phyloP scores from a whole-genome alignment of 306 rosid species.

The Lagenaria siceraria region DNA sequence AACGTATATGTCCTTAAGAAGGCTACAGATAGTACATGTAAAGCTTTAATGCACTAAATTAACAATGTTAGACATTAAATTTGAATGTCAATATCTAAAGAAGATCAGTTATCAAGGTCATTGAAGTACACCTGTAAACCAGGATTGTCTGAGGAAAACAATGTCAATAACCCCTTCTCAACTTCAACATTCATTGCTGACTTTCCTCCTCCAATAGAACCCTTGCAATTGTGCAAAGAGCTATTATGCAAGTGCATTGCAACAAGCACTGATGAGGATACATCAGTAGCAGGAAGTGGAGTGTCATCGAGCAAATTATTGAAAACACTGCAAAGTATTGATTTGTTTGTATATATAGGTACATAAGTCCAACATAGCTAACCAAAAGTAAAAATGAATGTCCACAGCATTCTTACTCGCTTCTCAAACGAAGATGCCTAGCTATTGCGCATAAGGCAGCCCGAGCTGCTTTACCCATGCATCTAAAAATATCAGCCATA shows the following conservation, averaged over 20 bases:
- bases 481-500: conserved; percentile 77
- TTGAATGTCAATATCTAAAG: background rate
- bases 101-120: conserved; percentile 12
- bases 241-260: conserved; percentile 44
- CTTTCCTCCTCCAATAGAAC: conserved; percentile 76
- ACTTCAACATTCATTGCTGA: conserved; percentile 58
- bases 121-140: conserved; percentile 76
- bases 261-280: conserved; percentile 82
- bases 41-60: background rate
- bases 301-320: conserved; percentile 87
- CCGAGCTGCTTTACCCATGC: conserved; percentile 93
- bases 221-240: conserved; percentile 55
- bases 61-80: background rate
- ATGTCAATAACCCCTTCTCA: conserved; percentile 89
- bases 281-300: conserved; percentile 79
- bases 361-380: background rate
- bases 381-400: conserved; percentile 3
- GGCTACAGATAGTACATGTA: background rate
- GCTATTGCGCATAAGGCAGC: conserved; percentile 72
- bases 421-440: conserved; percentile 79
- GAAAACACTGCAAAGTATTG: conserved; percentile 57
- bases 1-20: background rate
- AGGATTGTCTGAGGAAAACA: conserved; percentile 73
- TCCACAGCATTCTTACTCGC: conserved; percentile 64
- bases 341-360: conserved; percentile 11